These are phyloP conservation scores for Cytospora chrysosperma DNA, from an alignment of 2,329 filamentous ascomycete species.

Conservation along the genomic window DNA sequence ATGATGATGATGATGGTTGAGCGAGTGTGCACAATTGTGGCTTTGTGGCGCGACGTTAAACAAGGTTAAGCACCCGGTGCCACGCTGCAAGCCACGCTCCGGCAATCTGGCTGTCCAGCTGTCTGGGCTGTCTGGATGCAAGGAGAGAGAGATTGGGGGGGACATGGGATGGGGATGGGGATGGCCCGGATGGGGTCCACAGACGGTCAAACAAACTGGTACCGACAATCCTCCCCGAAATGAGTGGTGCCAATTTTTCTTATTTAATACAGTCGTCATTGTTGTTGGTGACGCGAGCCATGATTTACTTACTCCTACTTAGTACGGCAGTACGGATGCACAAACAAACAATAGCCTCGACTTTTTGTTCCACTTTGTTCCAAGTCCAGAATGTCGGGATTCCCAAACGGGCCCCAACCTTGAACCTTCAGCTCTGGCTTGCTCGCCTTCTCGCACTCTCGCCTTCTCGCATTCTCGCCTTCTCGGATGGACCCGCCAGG, in stretches of 20 bases:
- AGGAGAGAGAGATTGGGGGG: too few species aligned
- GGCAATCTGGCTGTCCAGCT: conserved; percentile 8
- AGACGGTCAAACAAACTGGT: too few species aligned
- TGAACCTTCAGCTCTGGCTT: not conserved
- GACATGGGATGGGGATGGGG: not conserved
- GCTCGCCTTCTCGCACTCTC: not conserved
- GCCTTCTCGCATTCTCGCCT: not conserved
- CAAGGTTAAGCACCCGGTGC: conserved; percentile 18
- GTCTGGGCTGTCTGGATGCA: not conserved
- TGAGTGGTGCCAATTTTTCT: not conserved
- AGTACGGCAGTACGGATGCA: too few species aligned
- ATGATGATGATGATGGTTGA: not conserved
- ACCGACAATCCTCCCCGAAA: not conserved
- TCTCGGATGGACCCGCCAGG: not conserved
- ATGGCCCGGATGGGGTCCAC: not conserved
- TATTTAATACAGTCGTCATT: not conserved
- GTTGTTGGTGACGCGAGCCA: not conserved
- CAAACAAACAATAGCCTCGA: not conserved
- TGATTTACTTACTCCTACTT: too few species aligned
- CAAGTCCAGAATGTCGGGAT: not conserved
- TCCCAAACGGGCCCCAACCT: not conserved
- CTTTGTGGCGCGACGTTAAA: conserved; percentile 17
- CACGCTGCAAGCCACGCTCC: conserved; percentile 15
- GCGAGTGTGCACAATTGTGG: not conserved
- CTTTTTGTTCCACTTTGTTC: not conserved